Evolutionary conservation across 176 grass and related monocot genomes (phyloP).

Genomic region (Elymus sibiricus): DNA sequence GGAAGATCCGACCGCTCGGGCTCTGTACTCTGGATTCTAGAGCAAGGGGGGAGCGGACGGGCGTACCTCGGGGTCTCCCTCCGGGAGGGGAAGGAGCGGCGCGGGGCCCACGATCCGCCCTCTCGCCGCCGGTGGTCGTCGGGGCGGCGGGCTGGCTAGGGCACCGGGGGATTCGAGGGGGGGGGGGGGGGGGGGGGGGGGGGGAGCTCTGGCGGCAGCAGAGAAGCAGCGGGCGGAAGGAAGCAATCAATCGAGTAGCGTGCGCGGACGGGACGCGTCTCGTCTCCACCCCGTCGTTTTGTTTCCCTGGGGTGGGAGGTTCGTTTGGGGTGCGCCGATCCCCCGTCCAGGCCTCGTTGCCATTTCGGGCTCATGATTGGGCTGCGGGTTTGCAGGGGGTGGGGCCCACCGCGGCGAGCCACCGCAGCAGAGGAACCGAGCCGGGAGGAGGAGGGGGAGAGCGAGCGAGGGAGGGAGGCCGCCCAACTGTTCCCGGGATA

Average conservation of each 20-base stretch:
- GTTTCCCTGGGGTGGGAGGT: neutral
- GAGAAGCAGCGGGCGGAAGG: neutral
- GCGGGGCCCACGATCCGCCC: neutral
- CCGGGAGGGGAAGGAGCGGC: neutral
- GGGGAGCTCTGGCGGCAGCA: neutral
- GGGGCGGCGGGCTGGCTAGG: neutral
- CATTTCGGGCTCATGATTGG: conserved; percentile 4
- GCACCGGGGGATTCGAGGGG: neutral
- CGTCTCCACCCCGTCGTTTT: conserved; percentile 3
- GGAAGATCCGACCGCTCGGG: neutral
- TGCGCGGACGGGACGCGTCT: neutral
- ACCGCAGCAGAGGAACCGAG: neutral
- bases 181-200: neutral
- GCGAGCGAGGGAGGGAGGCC: neutral
- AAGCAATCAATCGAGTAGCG: neutral
- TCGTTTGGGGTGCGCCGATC: neutral
- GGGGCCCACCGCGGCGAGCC: conserved; percentile 8
- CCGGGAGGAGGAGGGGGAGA: neutral
- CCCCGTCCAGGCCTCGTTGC: neutral
- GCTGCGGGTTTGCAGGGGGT: neutral
- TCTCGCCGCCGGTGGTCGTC: neutral
- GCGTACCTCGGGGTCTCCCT: neutral
- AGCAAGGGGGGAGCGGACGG: neutral
- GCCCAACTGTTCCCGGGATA: neutral
- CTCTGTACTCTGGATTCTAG: no score